Evolutionary conservation across 2,329 filamentous ascomycete genomes (phyloP).

Genomic region (Saccharata proteae): DNA sequence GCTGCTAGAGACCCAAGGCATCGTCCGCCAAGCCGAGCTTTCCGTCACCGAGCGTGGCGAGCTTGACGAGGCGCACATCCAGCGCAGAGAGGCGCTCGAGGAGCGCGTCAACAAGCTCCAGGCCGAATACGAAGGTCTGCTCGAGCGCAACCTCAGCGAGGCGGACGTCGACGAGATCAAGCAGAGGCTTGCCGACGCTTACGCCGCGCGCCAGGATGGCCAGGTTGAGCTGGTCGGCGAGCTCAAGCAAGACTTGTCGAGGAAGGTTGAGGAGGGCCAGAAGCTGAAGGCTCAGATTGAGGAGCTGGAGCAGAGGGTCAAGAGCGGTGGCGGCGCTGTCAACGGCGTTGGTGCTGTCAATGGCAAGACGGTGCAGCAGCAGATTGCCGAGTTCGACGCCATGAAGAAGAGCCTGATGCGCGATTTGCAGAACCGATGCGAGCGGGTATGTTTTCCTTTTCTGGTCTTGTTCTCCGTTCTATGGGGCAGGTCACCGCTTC

Average conservation of each 20-base stretch:
- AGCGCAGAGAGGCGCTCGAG: conserved; percentile 66
- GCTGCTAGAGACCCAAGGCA: conserved; percentile 79
- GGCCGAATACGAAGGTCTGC: conserved; percentile 70
- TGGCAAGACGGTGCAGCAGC: conserved; percentile 89
- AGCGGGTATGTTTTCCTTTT: conserved; percentile 47
- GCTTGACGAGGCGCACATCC: conserved; percentile 48
- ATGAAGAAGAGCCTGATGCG: conserved; percentile 99
- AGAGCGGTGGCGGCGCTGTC: conserved; percentile 41
- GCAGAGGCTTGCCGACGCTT: conserved; percentile 62
- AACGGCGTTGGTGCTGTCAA: conserved; percentile 43
- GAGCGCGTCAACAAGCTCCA: conserved; percentile 61
- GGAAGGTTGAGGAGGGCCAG: conserved; percentile 70
- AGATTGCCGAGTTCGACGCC: conserved; percentile 95
- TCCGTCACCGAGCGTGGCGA: conserved; percentile 61
- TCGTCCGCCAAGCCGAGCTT: conserved; percentile 84
- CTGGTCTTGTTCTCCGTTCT: conserved; percentile 6
- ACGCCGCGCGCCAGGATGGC: conserved; percentile 60
- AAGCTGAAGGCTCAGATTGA: conserved; percentile 72
- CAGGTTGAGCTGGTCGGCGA: conserved; percentile 64
- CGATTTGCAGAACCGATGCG: conserved; percentile 94
- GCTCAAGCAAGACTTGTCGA: conserved; percentile 60
- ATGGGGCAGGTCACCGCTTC: conserved; percentile 8
- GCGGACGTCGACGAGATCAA: conserved; percentile 78
- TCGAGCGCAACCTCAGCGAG: conserved; percentile 67
- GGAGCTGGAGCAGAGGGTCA: conserved; percentile 62